phyloP scores from a whole-genome alignment of 495 filamentous ascomycete species.

The Neurospora tetraspora region DNA sequence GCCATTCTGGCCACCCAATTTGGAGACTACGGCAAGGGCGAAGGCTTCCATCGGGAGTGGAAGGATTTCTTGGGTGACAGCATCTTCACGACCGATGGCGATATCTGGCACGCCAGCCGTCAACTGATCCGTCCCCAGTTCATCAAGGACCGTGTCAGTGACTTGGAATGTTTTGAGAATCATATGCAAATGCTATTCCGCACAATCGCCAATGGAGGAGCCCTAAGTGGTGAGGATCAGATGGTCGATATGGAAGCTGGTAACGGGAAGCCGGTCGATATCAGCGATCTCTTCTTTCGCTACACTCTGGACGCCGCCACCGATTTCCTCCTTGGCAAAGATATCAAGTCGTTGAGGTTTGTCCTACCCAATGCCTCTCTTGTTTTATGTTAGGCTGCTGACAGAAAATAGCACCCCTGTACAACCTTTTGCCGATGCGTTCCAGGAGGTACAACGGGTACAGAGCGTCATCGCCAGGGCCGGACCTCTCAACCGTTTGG shows the following conservation, averaged over 20 bases:
- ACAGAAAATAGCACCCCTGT: slow-evolving; percentile 22
- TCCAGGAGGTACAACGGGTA: slow-evolving; percentile 59
- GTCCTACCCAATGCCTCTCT: neutral
- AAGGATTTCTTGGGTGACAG: slow-evolving; percentile 64
- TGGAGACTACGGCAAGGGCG: slow-evolving; percentile 60
- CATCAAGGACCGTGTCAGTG: slow-evolving; percentile 65
- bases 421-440: slow-evolving; percentile 59
- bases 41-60: slow-evolving; percentile 60
- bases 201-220: slow-evolving; percentile 48
- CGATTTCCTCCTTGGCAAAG: slow-evolving; percentile 75
- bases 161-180: slow-evolving; percentile 70
- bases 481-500: slow-evolving; percentile 44
- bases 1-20: slow-evolving; percentile 75
- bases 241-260: slow-evolving; percentile 33
- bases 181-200: slow-evolving; percentile 57
- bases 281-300: slow-evolving; percentile 64
- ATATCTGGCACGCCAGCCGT: slow-evolving; percentile 62
- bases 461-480: slow-evolving; percentile 51
- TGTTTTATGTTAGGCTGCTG: neutral
- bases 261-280: slow-evolving; percentile 49
- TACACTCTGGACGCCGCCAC: slow-evolving; percentile 77
- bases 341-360: slow-evolving; percentile 55
- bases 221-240: slow-evolving; percentile 32
- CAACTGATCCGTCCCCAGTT: slow-evolving; percentile 80
- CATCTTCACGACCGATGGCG: slow-evolving; percentile 72